phyloP scores from a whole-genome alignment of 2,329 filamentous ascomycete genomes.

The Tolypocladium tundrense region DNA sequence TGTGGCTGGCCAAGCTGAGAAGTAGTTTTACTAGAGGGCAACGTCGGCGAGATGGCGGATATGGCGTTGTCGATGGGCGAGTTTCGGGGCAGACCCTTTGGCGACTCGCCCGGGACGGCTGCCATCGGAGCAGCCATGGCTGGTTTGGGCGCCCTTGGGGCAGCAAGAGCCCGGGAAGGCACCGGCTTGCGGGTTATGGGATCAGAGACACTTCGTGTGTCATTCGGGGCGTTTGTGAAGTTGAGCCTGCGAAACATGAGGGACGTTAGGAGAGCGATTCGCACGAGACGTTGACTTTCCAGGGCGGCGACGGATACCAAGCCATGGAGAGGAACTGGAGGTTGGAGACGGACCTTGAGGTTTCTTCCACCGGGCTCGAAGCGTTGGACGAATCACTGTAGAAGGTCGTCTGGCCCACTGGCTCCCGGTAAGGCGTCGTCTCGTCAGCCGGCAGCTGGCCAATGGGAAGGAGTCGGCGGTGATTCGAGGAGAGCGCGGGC shows the following conservation, averaged over 20 bases:
- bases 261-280: neutral
- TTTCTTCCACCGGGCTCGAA: slow-evolving; percentile 20
- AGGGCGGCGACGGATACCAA: neutral
- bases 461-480: slow-evolving; percentile 14
- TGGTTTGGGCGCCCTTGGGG: slow-evolving; percentile 21
- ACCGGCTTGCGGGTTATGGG: slow-evolving; percentile 32
- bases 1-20: slow-evolving; percentile 49
- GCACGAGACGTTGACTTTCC: neutral
- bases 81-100: slow-evolving; percentile 50
- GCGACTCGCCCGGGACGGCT: slow-evolving; percentile 27
- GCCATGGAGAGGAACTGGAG: neutral
- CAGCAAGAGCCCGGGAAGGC: slow-evolving; percentile 1
- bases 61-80: slow-evolving; percentile 92
- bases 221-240: slow-evolving; percentile 32
- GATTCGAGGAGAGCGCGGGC: slow-evolving; percentile 8
- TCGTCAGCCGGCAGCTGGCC: slow-evolving; percentile 4
- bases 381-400: slow-evolving; percentile 26
- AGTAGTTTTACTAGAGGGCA: slow-evolving; percentile 35
- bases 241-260: slow-evolving; percentile 12
- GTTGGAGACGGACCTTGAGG: slow-evolving; percentile 19
- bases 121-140: slow-evolving; percentile 38
- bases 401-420: slow-evolving; percentile 19
- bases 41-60: slow-evolving; percentile 59
- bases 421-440: slow-evolving; percentile 1
- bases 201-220: slow-evolving; percentile 33